Evolutionary conservation across 805 yeast species (phyloP), one percentile per base, ranked within the genome.

Genomic region (Candida suzukii): DNA sequence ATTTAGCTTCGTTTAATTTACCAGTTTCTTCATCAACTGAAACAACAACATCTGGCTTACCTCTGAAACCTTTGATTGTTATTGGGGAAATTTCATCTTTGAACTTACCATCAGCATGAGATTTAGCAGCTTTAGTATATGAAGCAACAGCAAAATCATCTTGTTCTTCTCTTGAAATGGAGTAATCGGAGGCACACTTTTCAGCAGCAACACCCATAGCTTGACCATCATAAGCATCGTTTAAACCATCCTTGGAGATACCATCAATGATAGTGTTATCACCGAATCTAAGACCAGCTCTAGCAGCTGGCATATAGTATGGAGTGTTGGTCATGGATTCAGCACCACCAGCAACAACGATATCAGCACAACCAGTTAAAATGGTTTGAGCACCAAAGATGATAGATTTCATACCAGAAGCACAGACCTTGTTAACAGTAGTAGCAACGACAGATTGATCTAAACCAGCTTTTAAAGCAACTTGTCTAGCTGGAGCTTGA

Each of bases 171-270:
- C 98, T 83, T 29, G 93, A 57, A 51, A 91, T 60, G 17, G 61
- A 61, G 67, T 87, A 80, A 59, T 88, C 95, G 41, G 69, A 70
- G 35, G 98, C 98, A 70, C 96, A 88, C 63, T 88, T 88, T 68
- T 93, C 99, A 50, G 96, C 99, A 51, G 93, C 88, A 44, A 85
- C 85, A 61, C 99, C 99, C 99, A 93, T 93, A 49, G 95, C 85
- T 51, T 72, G 65, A 50, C 81, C 78, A 53, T 83, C 86, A 68
- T 88, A 93, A 28, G 93, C 98, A 64, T 93, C 99, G 61, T 78
- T 73, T 53, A 93, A 72, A 55, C 99, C 99, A 66, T 93, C 99
- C 60, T 81, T 81, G 63, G 83, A 85, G 46, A 93, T 67, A 58
- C 96, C 98, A 60, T 93, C 99, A 37, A 90, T 79, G 48, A 91